Evolutionary conservation across 2,329 filamentous ascomycete species (phyloP).

Genomic region (Triangularia verruculosa): DNA sequence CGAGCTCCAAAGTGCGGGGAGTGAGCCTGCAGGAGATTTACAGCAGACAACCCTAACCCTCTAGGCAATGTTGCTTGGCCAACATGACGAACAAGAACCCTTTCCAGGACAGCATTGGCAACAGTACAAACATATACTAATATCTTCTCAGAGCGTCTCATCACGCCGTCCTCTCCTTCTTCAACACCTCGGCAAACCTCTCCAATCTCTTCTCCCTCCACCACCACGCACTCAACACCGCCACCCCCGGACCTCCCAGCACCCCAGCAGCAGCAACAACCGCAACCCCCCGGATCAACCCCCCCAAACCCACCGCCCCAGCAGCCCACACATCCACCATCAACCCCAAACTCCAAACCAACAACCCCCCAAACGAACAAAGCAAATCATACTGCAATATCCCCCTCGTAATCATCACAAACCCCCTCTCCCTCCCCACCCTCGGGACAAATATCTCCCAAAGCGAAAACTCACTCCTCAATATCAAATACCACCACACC

Average conservation of each 20-base stretch:
- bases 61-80: not conserved
- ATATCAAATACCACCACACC: not conserved
- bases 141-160: too few species aligned
- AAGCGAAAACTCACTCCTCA: not conserved
- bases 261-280: not conserved
- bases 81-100: too few species aligned
- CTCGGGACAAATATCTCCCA: not conserved
- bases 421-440: not conserved
- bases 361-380: conserved; percentile 10
- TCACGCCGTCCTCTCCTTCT: not conserved
- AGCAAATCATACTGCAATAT: conserved; percentile 15
- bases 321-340: conserved; percentile 4
- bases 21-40: not conserved
- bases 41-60: not conserved
- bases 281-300: not conserved
- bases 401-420: conserved; percentile 4
- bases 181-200: not conserved
- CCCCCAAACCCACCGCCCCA: not conserved
- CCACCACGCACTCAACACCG: not conserved
- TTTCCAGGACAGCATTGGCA: too few species aligned
- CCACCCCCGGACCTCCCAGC: not conserved
- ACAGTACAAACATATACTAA: too few species aligned
- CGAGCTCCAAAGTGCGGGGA: not conserved
- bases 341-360: conserved; percentile 13
- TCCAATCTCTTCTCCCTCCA: conserved; percentile 3